Conservation (phyloP, 805 yeast genomes). For the Lipomyces orientalis region DNA sequence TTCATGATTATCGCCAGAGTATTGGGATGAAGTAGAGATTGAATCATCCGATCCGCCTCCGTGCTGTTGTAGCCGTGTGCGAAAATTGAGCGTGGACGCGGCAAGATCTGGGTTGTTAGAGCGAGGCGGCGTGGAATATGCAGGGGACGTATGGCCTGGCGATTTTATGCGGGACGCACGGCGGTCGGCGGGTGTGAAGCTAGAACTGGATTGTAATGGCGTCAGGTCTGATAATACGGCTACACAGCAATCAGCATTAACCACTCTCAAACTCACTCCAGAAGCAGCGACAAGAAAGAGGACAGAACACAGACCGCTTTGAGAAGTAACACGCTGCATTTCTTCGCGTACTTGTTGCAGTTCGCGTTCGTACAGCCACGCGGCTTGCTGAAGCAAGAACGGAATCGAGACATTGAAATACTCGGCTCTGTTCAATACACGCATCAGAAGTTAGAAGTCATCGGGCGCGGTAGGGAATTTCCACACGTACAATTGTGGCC, state of each 20-base stretch:
- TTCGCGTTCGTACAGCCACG: slow-evolving; percentile 52
- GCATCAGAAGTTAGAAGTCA: not conserved
- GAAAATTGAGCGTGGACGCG: slow-evolving; percentile 13
- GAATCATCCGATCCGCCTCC: not conserved
- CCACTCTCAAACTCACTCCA: not conserved
- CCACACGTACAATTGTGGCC: slow-evolving; percentile 44
- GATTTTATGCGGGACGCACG: not conserved
- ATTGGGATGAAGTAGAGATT: slow-evolving; percentile 7
- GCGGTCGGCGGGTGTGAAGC: not conserved
- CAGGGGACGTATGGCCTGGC: not conserved
- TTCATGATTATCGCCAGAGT: slow-evolving; percentile 12
- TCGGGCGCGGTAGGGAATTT: not conserved
- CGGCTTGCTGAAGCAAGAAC: slow-evolving; percentile 50
- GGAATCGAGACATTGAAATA: slow-evolving; percentile 48
- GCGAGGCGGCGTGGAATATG: not conserved
- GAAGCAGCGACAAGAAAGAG: not conserved
- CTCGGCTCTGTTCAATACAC: slow-evolving; percentile 44
- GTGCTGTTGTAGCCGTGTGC: not conserved
- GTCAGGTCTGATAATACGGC: not conserved
- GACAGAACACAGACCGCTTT: slow-evolving; percentile 12
- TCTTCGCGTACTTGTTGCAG: slow-evolving; percentile 45
- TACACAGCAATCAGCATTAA: not conserved
- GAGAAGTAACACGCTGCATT: slow-evolving; percentile 39
- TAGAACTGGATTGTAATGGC: not conserved
- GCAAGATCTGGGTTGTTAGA: slow-evolving; percentile 9